A percentile compares a stretch with the other conserved stretches of the same genome.
Evolutionary conservation across 2,329 filamentous ascomycete genomes (phyloP).

Genomic region (Cladosporium colombiae): DNA sequence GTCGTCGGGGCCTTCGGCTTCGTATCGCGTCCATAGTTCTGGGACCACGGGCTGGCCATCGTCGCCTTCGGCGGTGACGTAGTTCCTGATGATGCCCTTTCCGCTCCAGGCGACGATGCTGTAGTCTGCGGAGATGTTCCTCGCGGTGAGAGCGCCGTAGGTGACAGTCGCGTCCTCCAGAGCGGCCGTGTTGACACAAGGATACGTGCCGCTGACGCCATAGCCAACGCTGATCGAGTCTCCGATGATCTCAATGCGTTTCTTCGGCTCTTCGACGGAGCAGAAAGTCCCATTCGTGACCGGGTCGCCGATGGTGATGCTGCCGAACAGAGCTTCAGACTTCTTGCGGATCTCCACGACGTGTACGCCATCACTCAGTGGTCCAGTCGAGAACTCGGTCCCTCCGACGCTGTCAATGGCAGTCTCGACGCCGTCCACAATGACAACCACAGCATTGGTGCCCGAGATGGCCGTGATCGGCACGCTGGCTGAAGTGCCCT

Average conservation of each 20-base stretch:
- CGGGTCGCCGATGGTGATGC: constrained; percentile 36
- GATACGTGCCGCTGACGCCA: constrained; percentile 44
- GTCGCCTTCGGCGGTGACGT: constrained; percentile 34
- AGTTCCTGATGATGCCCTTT: constrained; percentile 48
- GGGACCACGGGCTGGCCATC: constrained; percentile 40
- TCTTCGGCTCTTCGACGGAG: constrained; percentile 28
- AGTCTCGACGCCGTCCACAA: constrained; percentile 30
- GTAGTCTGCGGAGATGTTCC: constrained; percentile 46
- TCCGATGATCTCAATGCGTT: constrained; percentile 48
- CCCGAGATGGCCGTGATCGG: constrained; percentile 36
- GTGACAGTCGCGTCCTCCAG: constrained; percentile 45
- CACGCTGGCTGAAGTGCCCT: constrained; percentile 44
- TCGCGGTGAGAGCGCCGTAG: constrained; percentile 48
- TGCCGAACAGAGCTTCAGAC: constrained; percentile 41
- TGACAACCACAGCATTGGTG: constrained; percentile 39
- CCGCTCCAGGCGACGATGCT: constrained; percentile 44
- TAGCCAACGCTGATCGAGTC: constrained; percentile 51
- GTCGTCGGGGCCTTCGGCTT: constrained; percentile 42
- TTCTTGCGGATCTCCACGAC: constrained; percentile 43
- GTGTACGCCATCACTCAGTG: constrained; percentile 38
- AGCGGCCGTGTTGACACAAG: constrained; percentile 44
- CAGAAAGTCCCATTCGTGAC: constrained; percentile 35
- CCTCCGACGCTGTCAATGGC: constrained; percentile 32
- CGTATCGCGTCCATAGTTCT: constrained; percentile 46
- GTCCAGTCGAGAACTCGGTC: constrained; percentile 36